Conservation (phyloP, 495 filamentous ascomycete species). For the Aspergillus sparsus region DNA sequence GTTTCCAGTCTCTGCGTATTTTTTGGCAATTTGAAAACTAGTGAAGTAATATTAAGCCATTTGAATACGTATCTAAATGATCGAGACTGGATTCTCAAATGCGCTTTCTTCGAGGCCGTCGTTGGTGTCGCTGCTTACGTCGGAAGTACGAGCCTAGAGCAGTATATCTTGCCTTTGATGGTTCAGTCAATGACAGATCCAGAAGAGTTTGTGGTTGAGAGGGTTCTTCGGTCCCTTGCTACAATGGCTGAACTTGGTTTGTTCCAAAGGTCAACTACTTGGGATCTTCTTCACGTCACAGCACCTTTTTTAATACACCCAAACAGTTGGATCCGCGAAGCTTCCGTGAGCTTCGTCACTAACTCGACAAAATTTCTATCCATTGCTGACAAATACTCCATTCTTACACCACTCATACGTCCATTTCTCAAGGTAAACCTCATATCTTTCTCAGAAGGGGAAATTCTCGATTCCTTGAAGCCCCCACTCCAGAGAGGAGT, state of each 20-base stretch:
- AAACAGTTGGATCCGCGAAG: slow-evolving; percentile 92
- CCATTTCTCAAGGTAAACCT: slow-evolving; percentile 78
- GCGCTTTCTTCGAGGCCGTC: slow-evolving; percentile 93
- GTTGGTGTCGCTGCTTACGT: slow-evolving; percentile 91
- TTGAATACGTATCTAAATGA: slow-evolving; percentile 98
- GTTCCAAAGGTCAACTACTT: slow-evolving; percentile 78
- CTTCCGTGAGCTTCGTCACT: slow-evolving; percentile 78
- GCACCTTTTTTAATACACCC: slow-evolving; percentile 88
- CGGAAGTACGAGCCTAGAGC: slow-evolving; percentile 83
- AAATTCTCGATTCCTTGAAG: slow-evolving; percentile 80
- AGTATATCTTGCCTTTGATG: slow-evolving; percentile 96
- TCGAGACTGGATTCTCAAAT: slow-evolving; percentile 93
- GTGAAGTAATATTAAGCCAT: slow-evolving; percentile 92
- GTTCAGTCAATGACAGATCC: slow-evolving; percentile 93
- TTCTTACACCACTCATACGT: slow-evolving; percentile 73
- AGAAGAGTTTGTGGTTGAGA: slow-evolving; percentile 93
- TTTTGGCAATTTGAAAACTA: slow-evolving; percentile 85
- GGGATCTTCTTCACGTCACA: slow-evolving; percentile 81
- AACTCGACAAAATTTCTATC: slow-evolving; percentile 77
- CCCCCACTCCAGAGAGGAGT: slow-evolving; percentile 76
- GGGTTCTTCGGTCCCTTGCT: slow-evolving; percentile 84
- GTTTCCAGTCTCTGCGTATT: slow-evolving; percentile 93
- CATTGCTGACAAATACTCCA: slow-evolving; percentile 76
- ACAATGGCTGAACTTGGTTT: slow-evolving; percentile 86
- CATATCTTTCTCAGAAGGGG: slow-evolving; percentile 65